Conservation (phyloP, 768 basidiomycete genomes). For the Podaxis sp. region DNA sequence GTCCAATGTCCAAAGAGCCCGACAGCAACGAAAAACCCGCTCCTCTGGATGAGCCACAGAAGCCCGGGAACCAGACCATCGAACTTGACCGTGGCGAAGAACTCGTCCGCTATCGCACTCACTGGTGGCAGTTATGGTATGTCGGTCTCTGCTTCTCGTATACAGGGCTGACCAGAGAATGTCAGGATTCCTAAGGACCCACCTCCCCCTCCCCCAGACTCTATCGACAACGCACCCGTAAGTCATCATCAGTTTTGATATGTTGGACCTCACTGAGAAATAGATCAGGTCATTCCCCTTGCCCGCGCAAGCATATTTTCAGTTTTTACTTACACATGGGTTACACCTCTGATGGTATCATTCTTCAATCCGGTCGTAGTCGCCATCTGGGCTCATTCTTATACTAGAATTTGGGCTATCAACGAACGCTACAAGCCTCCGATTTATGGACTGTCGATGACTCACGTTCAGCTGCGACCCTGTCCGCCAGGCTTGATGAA, state of each 20-base stretch:
- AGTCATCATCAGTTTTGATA: neutral
- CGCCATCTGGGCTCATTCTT: neutral
- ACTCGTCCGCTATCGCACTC: slow-evolving; percentile 39
- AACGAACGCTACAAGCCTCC: slow-evolving; percentile 69
- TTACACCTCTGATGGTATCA: slow-evolving; percentile 55
- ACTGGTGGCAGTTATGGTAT: slow-evolving; percentile 60
- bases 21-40: neutral
- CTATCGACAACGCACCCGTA: slow-evolving; percentile 57
- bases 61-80: slow-evolving; percentile 14
- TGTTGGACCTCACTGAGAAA: neutral
- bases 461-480: slow-evolving; percentile 43
- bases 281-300: slow-evolving; percentile 51
- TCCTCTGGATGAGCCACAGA: neutral
- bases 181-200: slow-evolving; percentile 58
- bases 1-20: slow-evolving; percentile 7
- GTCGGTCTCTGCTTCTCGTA: slow-evolving; percentile 12
- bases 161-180: neutral
- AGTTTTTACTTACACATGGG: slow-evolving; percentile 64
- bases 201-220: slow-evolving; percentile 54
- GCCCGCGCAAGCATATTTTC: slow-evolving; percentile 57
- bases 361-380: neutral
- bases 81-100: slow-evolving; percentile 42
- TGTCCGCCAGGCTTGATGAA: slow-evolving; percentile 55
- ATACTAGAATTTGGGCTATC: slow-evolving; percentile 57
- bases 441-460: slow-evolving; percentile 72